Base-by-base conservation (phyloP, 768 basidiomycete species). In the Hemileccinum impolitum region DNA sequence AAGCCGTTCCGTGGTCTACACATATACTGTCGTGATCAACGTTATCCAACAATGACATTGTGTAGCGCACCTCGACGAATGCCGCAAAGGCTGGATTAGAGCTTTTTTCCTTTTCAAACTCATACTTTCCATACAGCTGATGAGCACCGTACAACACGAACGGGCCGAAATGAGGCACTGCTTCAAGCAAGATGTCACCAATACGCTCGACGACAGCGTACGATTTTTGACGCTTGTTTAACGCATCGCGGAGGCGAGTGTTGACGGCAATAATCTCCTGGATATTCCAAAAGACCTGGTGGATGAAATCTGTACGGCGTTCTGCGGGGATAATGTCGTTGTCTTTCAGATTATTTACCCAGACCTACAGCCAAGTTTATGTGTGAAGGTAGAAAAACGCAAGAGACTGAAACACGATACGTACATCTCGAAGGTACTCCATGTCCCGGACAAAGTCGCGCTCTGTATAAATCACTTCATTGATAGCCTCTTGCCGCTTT, bases 31-130 rank as follows among this genome's bases (percentile, higher is more conserved):
- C 9, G 21, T 54, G 36, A 50, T 36, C 25, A n/a, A 26, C 10
- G 32, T 30, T 32, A 28, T 46, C 25, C 8, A 35, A 35, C 26
- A 26, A 17, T 43, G 5, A 32, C 25, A 41, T 6, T 9, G 42
- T 9, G 28, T 10, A 31, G 34, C 75, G 45, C 57, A 92, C 94
- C 77, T 98, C 96, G 26, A 98, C 96, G 67, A 98, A 99, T 51
- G 83, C 82, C 45, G 92, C 87, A 71, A 99, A 99, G 12, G 84
- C 88, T 6, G 87, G 81, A 70, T 99, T 99, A 43, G 84, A 79
- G 47, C 79, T 84, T 75, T 97, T 98, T 77, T 98, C 96, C 77
- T 91, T 95, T 75, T 99, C 96, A 67, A 99, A 98, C 71, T 97
- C 94, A 65, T 92, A 97, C 70, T 98, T 99, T 12, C 96, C 96